Base-by-base conservation (phyloP, 1,284 basidiomycete genomes). In the Leccinum griseonigrum region DNA sequence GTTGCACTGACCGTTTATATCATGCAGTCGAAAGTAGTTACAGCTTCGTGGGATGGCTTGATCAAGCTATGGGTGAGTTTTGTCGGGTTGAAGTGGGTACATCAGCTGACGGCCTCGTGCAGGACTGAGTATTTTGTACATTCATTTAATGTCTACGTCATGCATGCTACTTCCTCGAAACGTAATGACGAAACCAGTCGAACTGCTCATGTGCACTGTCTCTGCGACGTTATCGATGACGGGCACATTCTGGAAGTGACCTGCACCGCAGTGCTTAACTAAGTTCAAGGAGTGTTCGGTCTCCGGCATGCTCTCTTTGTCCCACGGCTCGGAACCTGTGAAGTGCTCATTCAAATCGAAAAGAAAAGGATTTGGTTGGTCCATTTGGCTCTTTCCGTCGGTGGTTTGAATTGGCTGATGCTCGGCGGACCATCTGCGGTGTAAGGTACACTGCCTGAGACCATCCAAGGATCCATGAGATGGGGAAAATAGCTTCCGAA, bases 1-100 rank as follows among this genome's bases (percentile, higher is more conserved):
- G 36, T 60, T 54, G 43, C 54, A 62, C 65, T 67, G 62, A 69
- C 59, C 43, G 57, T 58, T 34, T 16, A 29, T 57, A 59, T 22
- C 22, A 22, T 68, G 13, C 70, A 96, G 92, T 94, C 92, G 40
- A 98, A 98, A 79, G 87, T 98, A 3, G 85, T 98, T 58, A 98
- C 96, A 1, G 97, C 92, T 13, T 94, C 93, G 60, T 98, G 96
- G 96, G 96, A 98, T 75, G 96, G 96, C 9, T 79, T 96, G 68
- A 97, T 98, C 77, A 97, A 98, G 79, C 82, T 98, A 75, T 98
- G 96, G 96, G 93, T 85, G 68, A 63, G 65, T 67, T 18, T 38
- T 59, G 18, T 26, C 2, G 9, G 2, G n/a, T 48, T 7, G 11
- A 8, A 26, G 22, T 22, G 11, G 36, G 13, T 5, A 8, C 34